phyloP scores from a whole-genome alignment of 176 grass and related monocot genomes.

The Oryza meyeriana region DNA sequence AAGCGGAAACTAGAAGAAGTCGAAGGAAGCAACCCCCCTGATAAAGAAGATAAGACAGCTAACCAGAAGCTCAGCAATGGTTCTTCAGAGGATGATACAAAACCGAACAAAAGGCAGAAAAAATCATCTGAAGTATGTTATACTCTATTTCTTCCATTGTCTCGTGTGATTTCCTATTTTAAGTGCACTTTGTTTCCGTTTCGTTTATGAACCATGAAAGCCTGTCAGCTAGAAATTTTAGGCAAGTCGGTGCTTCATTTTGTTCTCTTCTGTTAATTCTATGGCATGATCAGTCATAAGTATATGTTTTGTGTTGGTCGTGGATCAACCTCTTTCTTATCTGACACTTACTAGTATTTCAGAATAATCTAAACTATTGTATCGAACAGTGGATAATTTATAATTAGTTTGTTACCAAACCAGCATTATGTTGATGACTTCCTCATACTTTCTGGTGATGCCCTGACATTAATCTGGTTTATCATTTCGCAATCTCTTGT shows the following conservation, averaged over 20 bases:
- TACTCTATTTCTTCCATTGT: background rate
- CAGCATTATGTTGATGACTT: background rate
- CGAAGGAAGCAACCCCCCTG: slow-evolving; percentile 14
- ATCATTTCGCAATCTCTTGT: background rate
- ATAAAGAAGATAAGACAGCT: slow-evolving; percentile 28
- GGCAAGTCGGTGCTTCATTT: slow-evolving; percentile 5
- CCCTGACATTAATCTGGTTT: background rate
- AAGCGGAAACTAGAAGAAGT: slow-evolving; percentile 56
- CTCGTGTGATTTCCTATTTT: background rate
- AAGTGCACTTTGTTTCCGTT: background rate
- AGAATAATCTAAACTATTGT: background rate
- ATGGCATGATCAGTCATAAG: background rate
- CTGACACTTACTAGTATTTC: background rate
- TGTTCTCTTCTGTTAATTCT: background rate
- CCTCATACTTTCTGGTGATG: background rate
- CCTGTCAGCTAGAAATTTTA: background rate
- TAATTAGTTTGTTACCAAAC: background rate
- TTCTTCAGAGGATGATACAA: slow-evolving; percentile 31
- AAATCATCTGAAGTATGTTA: slow-evolving; percentile 60
- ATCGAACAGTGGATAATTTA: background rate
- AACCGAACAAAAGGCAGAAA: slow-evolving; percentile 63
- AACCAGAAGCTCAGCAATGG: slow-evolving; percentile 33
- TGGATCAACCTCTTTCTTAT: background rate
- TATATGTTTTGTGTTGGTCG: background rate
- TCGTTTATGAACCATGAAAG: background rate